phyloP scores from a whole-genome alignment of 345 rosid species.

The Pseudoturritis turrita region DNA sequence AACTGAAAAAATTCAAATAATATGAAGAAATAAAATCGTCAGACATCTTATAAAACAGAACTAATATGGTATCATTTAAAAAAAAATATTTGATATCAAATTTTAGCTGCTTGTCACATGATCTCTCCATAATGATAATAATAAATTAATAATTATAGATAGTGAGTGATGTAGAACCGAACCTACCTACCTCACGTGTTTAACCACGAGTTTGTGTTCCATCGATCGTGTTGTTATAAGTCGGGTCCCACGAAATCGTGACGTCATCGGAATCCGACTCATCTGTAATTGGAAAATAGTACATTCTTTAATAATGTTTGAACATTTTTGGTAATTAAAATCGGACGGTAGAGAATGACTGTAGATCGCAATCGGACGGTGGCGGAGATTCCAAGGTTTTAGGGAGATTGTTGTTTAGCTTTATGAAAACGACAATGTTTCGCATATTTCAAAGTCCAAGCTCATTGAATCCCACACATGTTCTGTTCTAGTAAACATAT shows the following conservation, averaged over 20 bases:
- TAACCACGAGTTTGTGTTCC: conserved; percentile 9
- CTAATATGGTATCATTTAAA: no score
- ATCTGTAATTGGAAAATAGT: background rate
- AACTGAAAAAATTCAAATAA: no score
- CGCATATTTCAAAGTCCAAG: background rate
- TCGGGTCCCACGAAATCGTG: conserved; percentile 20
- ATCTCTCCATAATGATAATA: no score
- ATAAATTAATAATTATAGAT: background rate
- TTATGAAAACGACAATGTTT: conserved; percentile 22
- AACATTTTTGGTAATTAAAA: background rate
- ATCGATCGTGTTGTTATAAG: background rate
- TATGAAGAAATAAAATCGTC: no score
- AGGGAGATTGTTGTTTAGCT: background rate
- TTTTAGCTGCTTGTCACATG: no score
- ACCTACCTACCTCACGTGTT: conserved; percentile 26
- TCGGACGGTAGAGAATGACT: conserved; percentile 10
- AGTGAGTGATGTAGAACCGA: background rate
- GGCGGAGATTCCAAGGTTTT: conserved; percentile 32
- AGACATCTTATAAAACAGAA: no score
- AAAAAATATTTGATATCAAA: no score
- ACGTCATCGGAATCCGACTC: conserved; percentile 1
- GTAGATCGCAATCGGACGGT: conserved; percentile 24
- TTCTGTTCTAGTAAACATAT: conserved; percentile 13
- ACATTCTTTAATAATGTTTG: conserved; percentile 16
- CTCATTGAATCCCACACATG: conserved; percentile 15